Conservation (phyloP, 805 yeast species). For the Metschnikowia matae region DNA sequence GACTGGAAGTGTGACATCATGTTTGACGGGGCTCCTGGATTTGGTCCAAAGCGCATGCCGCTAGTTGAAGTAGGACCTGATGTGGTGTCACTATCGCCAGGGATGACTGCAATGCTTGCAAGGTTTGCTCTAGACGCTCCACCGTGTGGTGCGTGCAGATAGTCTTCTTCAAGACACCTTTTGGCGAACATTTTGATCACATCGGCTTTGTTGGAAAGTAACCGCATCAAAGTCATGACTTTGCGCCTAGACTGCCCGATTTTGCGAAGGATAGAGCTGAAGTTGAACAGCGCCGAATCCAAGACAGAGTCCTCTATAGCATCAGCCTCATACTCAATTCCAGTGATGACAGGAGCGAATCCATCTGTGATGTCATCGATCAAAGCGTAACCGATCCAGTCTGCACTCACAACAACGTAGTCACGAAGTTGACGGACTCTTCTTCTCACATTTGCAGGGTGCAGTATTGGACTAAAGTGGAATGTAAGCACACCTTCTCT, state of each 20-base stretch:
- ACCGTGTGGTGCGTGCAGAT: conserved; percentile 11
- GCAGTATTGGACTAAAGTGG: conserved; percentile 56
- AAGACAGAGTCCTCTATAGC: conserved; percentile 84
- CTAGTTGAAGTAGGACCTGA: conserved; percentile 15
- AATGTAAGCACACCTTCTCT: conserved; percentile 56
- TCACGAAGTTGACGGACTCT: conserved; percentile 77
- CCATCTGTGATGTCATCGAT: conserved; percentile 85
- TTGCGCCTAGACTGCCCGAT: conserved; percentile 88
- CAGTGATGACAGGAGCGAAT: conserved; percentile 75
- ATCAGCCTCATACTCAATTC: conserved; percentile 76
- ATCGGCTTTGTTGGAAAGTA: conserved; percentile 90
- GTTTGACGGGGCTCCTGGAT: conserved; percentile 30
- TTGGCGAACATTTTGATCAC: conserved; percentile 95
- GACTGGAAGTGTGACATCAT: conserved; percentile 20
- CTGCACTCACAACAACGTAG: conserved; percentile 72
- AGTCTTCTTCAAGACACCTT: conserved; percentile 76
- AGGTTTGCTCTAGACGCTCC: conserved; percentile 18
- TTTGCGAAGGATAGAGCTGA: conserved; percentile 68
- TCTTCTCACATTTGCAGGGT: conserved; percentile 69
- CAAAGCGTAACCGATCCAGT: conserved; percentile 78
- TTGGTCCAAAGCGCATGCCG: conserved; percentile 36
- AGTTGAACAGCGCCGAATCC: conserved; percentile 69
- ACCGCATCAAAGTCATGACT: conserved; percentile 88
- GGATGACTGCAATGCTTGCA: conserved; percentile 11
- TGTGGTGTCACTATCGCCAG: not conserved